phyloP scores from a whole-genome alignment of 257 asterid species.

The Solanum etuberosum region DNA sequence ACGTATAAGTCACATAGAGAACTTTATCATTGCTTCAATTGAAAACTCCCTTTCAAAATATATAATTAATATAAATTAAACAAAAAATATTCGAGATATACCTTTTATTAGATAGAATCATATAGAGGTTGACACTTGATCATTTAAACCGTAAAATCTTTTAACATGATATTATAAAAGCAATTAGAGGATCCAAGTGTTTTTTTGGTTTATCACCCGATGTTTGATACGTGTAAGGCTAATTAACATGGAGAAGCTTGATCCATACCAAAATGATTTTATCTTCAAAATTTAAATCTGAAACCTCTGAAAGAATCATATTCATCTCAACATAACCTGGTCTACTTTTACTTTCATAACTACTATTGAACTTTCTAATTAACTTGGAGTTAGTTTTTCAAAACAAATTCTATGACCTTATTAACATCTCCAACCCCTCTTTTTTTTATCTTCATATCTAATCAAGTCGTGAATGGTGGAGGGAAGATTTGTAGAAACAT shows the following conservation, averaged over 20 bases:
- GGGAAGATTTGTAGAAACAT: not conserved
- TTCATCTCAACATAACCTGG: not conserved
- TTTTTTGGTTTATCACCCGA: not conserved
- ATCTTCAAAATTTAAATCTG: too few species aligned
- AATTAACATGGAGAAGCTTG: not conserved
- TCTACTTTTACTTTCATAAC: not conserved
- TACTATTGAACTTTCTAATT: not conserved
- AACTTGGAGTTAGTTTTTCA: not conserved
- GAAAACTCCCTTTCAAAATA: not conserved
- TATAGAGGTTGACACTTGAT: not conserved
- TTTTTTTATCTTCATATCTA: constrained; percentile 1
- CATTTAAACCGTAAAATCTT: not conserved
- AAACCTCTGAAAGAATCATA: not conserved
- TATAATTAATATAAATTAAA: too few species aligned
- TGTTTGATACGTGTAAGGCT: not conserved
- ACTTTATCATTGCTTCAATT: too few species aligned
- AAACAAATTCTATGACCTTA: not conserved
- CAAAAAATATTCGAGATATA: too few species aligned
- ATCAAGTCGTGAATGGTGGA: constrained; percentile 71
- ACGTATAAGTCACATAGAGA: too few species aligned
- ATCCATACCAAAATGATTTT: too few species aligned
- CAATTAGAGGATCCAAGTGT: not conserved
- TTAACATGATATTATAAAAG: not conserved
- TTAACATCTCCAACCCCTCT: not conserved
- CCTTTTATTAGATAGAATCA: not conserved